These are phyloP conservation scores for Meyerozyma elateridarum DNA, from an alignment of 1,139 yeast genomes.

Conservation along the genomic window DNA sequence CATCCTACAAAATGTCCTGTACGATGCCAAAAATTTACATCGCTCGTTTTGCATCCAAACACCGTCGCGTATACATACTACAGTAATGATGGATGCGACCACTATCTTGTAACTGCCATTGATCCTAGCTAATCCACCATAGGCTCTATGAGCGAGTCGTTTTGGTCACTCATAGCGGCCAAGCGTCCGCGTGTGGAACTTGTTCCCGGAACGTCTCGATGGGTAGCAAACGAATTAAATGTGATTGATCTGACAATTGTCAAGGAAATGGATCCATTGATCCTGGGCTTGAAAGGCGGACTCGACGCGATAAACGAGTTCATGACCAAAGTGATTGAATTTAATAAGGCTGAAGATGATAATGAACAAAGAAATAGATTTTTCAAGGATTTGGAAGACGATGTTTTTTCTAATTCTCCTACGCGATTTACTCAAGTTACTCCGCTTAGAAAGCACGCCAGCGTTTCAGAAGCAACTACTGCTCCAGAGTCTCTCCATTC, in stretches of 20 bases:
- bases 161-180: slow-evolving; percentile 36
- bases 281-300: slow-evolving; percentile 17
- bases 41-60: no score
- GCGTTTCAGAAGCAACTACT: not conserved
- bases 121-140: no score
- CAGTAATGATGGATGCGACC: no score
- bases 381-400: slow-evolving; percentile 1
- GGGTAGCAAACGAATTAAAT: slow-evolving; percentile 33
- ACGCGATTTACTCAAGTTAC: slow-evolving; percentile 1
- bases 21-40: no score
- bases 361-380: not conserved
- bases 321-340: slow-evolving; percentile 15
- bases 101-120: no score
- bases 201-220: slow-evolving; percentile 38
- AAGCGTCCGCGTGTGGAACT: slow-evolving; percentile 20
- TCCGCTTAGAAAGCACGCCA: not conserved
- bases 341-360: not conserved
- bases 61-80: no score
- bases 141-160: slow-evolving; percentile 19
- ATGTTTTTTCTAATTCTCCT: slow-evolving; percentile 1
- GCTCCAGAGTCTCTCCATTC: slow-evolving; percentile 2
- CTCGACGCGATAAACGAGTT: slow-evolving; percentile 19
- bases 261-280: slow-evolving; percentile 19
- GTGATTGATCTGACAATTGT: slow-evolving; percentile 26
- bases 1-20: no score